Evolutionary conservation across 2,329 filamentous ascomycete species (phyloP).

Genomic region (Aspergillus udagawae): DNA sequence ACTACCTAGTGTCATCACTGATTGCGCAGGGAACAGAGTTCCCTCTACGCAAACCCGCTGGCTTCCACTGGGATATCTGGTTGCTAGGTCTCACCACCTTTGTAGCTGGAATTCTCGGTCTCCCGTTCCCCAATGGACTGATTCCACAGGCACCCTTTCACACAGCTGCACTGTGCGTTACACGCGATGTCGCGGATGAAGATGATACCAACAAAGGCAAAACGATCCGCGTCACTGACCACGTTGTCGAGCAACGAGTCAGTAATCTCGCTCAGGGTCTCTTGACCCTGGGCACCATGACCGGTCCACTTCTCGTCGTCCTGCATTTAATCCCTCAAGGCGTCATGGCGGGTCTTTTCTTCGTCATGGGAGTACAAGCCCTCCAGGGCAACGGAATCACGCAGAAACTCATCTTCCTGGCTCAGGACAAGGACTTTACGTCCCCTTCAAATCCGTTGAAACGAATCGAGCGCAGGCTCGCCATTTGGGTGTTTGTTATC

Average conservation of each 20-base stretch:
- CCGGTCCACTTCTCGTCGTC: slow-evolving; percentile 67
- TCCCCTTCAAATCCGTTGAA: slow-evolving; percentile 55
- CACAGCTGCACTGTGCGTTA: slow-evolving; percentile 73
- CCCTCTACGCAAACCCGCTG: slow-evolving; percentile 72
- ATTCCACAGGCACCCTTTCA: slow-evolving; percentile 83
- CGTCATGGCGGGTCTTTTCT: slow-evolving; percentile 76
- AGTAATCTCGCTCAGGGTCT: slow-evolving; percentile 76
- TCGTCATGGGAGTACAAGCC: slow-evolving; percentile 78
- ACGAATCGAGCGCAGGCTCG: slow-evolving; percentile 55
- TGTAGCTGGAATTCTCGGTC: slow-evolving; percentile 68
- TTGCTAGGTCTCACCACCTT: slow-evolving; percentile 75
- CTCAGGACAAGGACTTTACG: slow-evolving; percentile 62
- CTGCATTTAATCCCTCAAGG: slow-evolving; percentile 75
- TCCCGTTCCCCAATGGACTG: slow-evolving; percentile 78
- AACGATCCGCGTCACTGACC: slow-evolving; percentile 57
- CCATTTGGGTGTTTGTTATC: slow-evolving; percentile 68
- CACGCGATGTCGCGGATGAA: slow-evolving; percentile 50
- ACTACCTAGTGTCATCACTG: slow-evolving; percentile 64
- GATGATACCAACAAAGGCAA: slow-evolving; percentile 60
- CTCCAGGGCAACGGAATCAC: slow-evolving; percentile 75
- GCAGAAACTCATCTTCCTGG: slow-evolving; percentile 66
- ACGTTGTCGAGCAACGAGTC: slow-evolving; percentile 65
- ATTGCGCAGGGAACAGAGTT: slow-evolving; percentile 82
- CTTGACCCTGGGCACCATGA: slow-evolving; percentile 74
- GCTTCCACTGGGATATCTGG: slow-evolving; percentile 83